These are phyloP conservation scores for Epichloe hybrida DNA, from an alignment of 2,329 filamentous ascomycete genomes.

Conservation along the genomic window DNA sequence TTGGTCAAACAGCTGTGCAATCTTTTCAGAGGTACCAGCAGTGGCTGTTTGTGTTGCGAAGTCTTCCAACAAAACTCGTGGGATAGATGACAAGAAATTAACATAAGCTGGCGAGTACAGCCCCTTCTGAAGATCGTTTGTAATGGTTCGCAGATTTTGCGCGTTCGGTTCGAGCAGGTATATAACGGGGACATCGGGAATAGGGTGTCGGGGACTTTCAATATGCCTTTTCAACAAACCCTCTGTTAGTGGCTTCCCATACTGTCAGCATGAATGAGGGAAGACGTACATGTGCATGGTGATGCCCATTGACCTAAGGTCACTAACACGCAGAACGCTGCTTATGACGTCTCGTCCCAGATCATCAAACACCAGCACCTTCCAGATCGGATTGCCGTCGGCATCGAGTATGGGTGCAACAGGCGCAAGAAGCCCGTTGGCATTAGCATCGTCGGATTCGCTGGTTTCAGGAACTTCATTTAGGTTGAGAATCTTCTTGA, in stretches of 20 bases:
- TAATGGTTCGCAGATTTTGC: slow-evolving; percentile 70
- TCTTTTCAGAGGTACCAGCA: slow-evolving; percentile 73
- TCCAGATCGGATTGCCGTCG: slow-evolving; percentile 91
- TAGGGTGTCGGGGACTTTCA: slow-evolving; percentile 68
- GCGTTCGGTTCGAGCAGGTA: slow-evolving; percentile 87
- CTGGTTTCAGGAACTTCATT: slow-evolving; percentile 58
- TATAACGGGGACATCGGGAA: slow-evolving; percentile 90
- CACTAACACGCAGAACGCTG: slow-evolving; percentile 86
- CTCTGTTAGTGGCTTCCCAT: not conserved
- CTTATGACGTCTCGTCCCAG: slow-evolving; percentile 88
- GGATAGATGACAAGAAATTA: slow-evolving; percentile 92
- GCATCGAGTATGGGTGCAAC: slow-evolving; percentile 71
- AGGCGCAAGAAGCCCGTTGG: slow-evolving; percentile 52
- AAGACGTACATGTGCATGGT: slow-evolving; percentile 74
- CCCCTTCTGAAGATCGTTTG: slow-evolving; percentile 69
- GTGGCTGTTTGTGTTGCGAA: slow-evolving; percentile 81
- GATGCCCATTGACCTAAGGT: slow-evolving; percentile 85
- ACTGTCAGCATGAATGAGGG: not conserved
- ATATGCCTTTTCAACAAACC: slow-evolving; percentile 48
- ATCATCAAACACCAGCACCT: slow-evolving; percentile 91
- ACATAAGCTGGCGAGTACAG: slow-evolving; percentile 91
- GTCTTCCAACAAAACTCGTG: slow-evolving; percentile 80
- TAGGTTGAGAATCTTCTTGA: slow-evolving; percentile 90
- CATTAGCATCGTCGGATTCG: slow-evolving; percentile 47
- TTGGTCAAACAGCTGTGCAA: slow-evolving; percentile 89